Base-by-base conservation (phyloP, 495 filamentous ascomycete genomes). In the Neurospora tetrasperma region DNA sequence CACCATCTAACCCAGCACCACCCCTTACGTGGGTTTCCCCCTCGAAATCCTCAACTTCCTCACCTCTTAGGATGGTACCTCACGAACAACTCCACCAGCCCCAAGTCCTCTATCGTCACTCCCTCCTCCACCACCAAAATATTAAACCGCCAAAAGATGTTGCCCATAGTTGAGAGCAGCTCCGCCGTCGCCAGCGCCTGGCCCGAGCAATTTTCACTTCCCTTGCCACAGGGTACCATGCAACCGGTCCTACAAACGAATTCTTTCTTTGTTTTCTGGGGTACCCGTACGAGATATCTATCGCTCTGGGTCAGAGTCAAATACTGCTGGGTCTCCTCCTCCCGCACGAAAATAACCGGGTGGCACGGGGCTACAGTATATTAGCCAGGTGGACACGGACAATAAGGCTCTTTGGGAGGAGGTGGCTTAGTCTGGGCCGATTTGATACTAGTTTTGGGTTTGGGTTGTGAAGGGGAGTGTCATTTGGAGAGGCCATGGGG, bases 141-240 rank as follows among this genome's bases (percentile, higher is more conserved):
- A 14, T 38, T 43, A 48, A 76, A 76, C 0, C 81, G 76, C 2
- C 80, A 79, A 75, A 85, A 86, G 0, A 88, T 68, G 12, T 74
- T 81, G 20, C 81, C 81, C 1, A 88, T n/a, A 4, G 75, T 78
- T 38, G 85, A 77, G 70, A 84, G 82, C 59, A 88, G 76, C 73
- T 89, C 86, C 12, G 79, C 80, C 69, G 82, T 80, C 0, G 83
- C 86, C 18, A 89, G 74, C 70, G 84, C 82, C 72, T 82, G 80
- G 7, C 86, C 87, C 4, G 84, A n/a, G 76, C 88, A 89, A 8
- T 73, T 75, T n/a, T 85, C 75, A 8, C 71, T 77, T 0, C 88
- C 88, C 31, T 84, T 84, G 1, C 77, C 76, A 44, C 86, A 86
- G 1, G 84, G 73, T 2, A 86, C 75, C 18, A 87, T 74, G 72